A percentile compares a stretch with the other conserved stretches of the same genome.
phyloP scores from a whole-genome alignment of 768 basidiomycete genomes.

The Panellus pusillus region DNA sequence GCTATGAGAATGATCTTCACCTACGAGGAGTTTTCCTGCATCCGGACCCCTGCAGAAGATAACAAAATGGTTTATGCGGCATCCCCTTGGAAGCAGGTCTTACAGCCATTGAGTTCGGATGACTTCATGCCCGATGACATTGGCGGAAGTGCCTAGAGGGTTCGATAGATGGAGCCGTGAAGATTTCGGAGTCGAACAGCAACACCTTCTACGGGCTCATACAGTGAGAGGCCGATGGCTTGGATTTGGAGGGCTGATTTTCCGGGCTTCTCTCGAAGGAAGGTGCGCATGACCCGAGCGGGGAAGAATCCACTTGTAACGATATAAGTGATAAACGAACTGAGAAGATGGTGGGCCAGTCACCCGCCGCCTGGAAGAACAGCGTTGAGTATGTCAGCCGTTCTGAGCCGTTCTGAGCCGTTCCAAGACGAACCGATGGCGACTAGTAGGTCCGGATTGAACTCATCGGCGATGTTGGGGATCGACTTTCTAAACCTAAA shows the following conservation, averaged over 20 bases:
- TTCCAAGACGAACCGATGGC: slow-evolving; percentile 68
- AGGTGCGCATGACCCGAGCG: slow-evolving; percentile 90
- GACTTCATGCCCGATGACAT: slow-evolving; percentile 81
- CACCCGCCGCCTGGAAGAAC: slow-evolving; percentile 71
- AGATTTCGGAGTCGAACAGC: background rate
- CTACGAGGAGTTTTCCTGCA: slow-evolving; percentile 68
- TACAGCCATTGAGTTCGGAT: slow-evolving; percentile 97
- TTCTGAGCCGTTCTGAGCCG: background rate
- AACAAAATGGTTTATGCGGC: slow-evolving; percentile 1
- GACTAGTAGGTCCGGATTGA: slow-evolving; percentile 84
- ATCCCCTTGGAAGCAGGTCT: slow-evolving; percentile 28
- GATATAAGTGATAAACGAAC: slow-evolving; percentile 8
- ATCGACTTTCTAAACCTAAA: slow-evolving; percentile 42
- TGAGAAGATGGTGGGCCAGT: slow-evolving; percentile 35
- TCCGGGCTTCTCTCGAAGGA: slow-evolving; percentile 67
- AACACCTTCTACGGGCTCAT: slow-evolving; percentile 66
- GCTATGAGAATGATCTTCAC: slow-evolving; percentile 37
- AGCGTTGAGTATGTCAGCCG: slow-evolving; percentile 12
- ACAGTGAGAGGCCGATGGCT: slow-evolving; percentile 94
- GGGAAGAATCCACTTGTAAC: slow-evolving; percentile 86
- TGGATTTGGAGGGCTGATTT: slow-evolving; percentile 88
- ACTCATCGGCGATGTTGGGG: slow-evolving; percentile 67
- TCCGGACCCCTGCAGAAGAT: slow-evolving; percentile 54
- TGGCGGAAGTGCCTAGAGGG: slow-evolving; percentile 60
- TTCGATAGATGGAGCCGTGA: background rate